Evolutionary conservation across 495 filamentous ascomycete genomes (phyloP).

Genomic region (Annulohypoxylon stygium): DNA sequence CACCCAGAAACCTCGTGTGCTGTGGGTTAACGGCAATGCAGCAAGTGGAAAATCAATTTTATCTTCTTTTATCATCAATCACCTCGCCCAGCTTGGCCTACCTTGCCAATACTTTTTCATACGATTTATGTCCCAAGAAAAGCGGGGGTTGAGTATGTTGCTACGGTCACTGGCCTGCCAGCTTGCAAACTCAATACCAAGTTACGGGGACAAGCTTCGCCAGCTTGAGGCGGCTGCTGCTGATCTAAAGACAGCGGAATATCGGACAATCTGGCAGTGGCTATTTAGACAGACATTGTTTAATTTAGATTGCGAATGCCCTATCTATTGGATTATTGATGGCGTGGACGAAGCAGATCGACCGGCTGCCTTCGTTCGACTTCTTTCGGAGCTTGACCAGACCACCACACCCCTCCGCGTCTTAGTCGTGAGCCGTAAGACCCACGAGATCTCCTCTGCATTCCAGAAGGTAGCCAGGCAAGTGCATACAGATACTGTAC

Average conservation of each 20-base stretch:
- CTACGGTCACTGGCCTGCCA: conserved; percentile 54
- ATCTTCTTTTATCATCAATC: conserved; percentile 51
- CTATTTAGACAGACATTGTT: background rate
- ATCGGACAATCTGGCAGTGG: background rate
- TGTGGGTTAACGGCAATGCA: conserved; percentile 52
- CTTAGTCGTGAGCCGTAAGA: conserved; percentile 41
- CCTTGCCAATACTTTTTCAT: conserved; percentile 57
- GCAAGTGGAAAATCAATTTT: conserved; percentile 57
- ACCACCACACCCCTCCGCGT: conserved; percentile 37
- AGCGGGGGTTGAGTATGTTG: conserved; percentile 34
- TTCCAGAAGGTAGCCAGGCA: conserved; percentile 19
- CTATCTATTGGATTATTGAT: conserved; percentile 2
- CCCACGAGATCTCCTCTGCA: conserved; percentile 28
- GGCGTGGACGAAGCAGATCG: conserved; percentile 4
- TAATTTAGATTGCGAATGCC: background rate
- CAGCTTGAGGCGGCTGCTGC: conserved; percentile 22
- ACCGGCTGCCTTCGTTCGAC: background rate
- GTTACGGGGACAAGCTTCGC: conserved; percentile 45
- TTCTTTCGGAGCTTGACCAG: background rate
- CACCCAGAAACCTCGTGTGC: conserved; percentile 24
- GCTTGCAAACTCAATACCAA: conserved; percentile 40
- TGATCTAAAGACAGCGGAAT: background rate
- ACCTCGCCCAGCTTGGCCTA: conserved; percentile 39
- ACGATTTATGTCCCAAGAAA: conserved; percentile 41
- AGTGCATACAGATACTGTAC: conserved; percentile 20